These are phyloP conservation scores for Cadophora malorum DNA, from an alignment of 2,329 filamentous ascomycete genomes.

Conservation along the genomic window DNA sequence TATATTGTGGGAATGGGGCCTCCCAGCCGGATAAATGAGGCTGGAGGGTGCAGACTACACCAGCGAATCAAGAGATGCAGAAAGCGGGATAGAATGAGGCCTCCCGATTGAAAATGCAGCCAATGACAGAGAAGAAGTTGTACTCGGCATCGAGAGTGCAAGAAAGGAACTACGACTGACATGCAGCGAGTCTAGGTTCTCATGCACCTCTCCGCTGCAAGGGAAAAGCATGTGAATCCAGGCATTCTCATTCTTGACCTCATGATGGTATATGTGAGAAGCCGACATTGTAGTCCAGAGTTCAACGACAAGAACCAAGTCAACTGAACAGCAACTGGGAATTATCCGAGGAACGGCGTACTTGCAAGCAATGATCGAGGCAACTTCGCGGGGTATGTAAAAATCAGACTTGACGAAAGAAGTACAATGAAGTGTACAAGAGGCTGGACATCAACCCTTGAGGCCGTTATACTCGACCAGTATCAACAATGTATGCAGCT, in stretches of 20 bases:
- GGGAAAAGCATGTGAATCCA: no score
- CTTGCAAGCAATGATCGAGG: background rate
- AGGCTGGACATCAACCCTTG: no score
- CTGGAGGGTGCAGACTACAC: background rate
- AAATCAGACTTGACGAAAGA: no score
- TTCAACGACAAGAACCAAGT: no score
- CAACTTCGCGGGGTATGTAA: no score
- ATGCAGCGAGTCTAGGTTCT: no score
- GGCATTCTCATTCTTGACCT: no score
- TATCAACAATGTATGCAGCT: background rate
- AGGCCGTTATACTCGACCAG: background rate
- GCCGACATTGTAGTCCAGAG: no score
- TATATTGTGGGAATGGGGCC: background rate
- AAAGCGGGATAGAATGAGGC: background rate
- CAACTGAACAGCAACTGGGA: no score
- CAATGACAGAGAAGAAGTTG: background rate
- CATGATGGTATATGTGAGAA: no score
- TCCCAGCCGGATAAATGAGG: constrained; percentile 2
- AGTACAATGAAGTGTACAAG: no score
- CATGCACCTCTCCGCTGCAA: no score
- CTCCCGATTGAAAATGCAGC: background rate
- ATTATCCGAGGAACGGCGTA: background rate
- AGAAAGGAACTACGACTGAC: background rate
- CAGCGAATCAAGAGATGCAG: background rate
- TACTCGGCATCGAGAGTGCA: background rate